A percentile compares a stretch with the other conserved stretches of the same genome.
Evolutionary conservation across 208 protist genomes (phyloP).

Genomic region (Porcisia deanei): DNA sequence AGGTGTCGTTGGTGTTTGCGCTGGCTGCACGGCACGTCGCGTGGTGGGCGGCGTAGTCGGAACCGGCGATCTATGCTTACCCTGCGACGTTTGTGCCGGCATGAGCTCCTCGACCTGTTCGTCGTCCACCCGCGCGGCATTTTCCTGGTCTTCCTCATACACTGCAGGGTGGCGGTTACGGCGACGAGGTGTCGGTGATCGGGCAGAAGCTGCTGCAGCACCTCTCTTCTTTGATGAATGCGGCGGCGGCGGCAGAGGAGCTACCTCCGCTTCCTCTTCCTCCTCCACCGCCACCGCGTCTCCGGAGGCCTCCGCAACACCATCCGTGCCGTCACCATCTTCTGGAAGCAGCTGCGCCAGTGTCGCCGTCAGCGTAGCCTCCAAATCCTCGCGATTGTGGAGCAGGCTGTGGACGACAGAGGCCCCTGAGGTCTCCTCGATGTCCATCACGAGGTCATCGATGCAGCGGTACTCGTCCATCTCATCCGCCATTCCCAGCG

Average conservation of each 20-base stretch:
- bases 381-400: conserved; percentile 76
- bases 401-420: conserved; percentile 80
- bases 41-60: conserved; percentile 11
- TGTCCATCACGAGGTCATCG: conserved; percentile 67
- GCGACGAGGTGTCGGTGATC: background rate
- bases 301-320: conserved; percentile 34
- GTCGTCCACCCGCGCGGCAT: conserved; percentile 24
- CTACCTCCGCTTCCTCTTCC: conserved; percentile 21
- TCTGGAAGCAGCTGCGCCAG: conserved; percentile 84
- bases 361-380: conserved; percentile 80
- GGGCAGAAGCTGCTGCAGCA: background rate
- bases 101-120: conserved; percentile 24
- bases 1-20: background rate
- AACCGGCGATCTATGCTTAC: conserved; percentile 7
- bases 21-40: conserved; percentile 2
- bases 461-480: conserved; percentile 63
- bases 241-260: conserved; percentile 1
- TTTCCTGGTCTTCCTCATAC: conserved; percentile 25
- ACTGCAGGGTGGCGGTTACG: background rate
- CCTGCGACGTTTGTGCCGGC: background rate
- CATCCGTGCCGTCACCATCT: conserved; percentile 35
- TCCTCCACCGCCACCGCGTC: conserved; percentile 19
- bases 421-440: conserved; percentile 51
- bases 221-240: background rate
- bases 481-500: conserved; percentile 64